These are phyloP conservation scores for Nakazawaea holstii DNA, from an alignment of 805 yeast genomes.

Conservation along the genomic window DNA sequence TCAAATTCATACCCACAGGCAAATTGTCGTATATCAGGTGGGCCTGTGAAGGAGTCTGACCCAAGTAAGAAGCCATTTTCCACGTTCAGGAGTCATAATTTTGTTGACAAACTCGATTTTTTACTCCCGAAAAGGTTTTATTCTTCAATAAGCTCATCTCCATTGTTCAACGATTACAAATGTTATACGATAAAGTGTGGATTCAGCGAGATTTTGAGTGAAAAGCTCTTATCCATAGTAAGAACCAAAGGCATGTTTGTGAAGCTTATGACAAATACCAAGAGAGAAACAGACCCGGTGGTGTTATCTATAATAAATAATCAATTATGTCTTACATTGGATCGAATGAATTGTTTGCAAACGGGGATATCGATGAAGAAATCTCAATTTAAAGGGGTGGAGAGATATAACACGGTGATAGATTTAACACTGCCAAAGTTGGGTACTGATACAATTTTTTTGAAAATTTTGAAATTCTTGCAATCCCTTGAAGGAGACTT, in stretches of 20 bases:
- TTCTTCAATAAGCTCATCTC: not conserved
- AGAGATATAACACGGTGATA: not conserved
- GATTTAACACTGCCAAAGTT: not conserved
- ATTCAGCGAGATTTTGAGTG: not conserved
- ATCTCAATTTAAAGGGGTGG: slow-evolving; percentile 3
- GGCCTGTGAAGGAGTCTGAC: not conserved
- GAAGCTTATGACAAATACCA: not conserved
- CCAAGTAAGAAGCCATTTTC: not conserved
- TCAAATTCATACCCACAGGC: slow-evolving; percentile 10
- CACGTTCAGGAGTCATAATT: slow-evolving; percentile 20
- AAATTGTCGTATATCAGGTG: slow-evolving; percentile 16
- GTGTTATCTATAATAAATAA: slow-evolving; percentile 3
- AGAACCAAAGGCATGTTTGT: not conserved
- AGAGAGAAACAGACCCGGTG: not conserved
- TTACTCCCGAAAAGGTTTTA: slow-evolving; percentile 11
- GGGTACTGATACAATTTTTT: not conserved
- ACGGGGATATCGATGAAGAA: slow-evolving; percentile 1
- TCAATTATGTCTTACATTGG: slow-evolving; percentile 1
- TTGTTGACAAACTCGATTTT: slow-evolving; percentile 20
- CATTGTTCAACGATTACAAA: not conserved
- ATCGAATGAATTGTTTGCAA: not conserved
- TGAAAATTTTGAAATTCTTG: slow-evolving; percentile 5
- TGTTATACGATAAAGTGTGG: not conserved
- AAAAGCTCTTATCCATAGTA: not conserved
- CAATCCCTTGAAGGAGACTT: slow-evolving; percentile 9